Percentiles rank a stretch among this genome's conserved stretches.
phyloP scores from a whole-genome alignment of 2,329 filamentous ascomycete species.

The Fusarium aywerte region DNA sequence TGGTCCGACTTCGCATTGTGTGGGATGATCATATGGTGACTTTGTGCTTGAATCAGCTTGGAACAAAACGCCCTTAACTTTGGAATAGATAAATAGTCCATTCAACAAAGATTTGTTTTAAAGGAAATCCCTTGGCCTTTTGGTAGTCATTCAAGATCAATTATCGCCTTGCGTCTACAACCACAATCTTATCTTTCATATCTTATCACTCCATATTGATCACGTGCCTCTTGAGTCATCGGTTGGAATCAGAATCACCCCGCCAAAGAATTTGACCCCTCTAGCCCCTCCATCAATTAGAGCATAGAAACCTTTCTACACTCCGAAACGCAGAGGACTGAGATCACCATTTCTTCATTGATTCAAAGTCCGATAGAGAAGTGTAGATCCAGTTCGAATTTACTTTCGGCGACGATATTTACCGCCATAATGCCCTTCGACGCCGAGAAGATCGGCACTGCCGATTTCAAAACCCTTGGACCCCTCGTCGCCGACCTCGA shows the following conservation, averaged over 20 bases:
- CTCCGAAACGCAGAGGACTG: conserved; percentile 5
- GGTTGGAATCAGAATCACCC: conserved; percentile 26
- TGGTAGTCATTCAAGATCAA: neutral
- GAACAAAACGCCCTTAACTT: fast-evolving
- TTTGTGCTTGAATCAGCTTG: neutral
- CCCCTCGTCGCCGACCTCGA: conserved; percentile 80
- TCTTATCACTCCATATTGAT: conserved; percentile 2
- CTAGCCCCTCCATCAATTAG: conserved; percentile 44
- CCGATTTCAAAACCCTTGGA: conserved; percentile 83
- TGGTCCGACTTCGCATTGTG: neutral
- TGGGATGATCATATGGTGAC: neutral
- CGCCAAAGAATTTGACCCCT: conserved; percentile 45
- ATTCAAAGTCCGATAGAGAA: neutral
- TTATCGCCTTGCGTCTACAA: neutral
- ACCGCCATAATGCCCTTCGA: conserved; percentile 45
- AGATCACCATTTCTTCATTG: neutral
- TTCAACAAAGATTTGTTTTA: fast-evolving
- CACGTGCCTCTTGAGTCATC: conserved; percentile 43
- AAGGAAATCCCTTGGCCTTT: neutral
- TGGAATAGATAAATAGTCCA: neutral
- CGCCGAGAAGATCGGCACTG: conserved; percentile 43
- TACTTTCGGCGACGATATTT: neutral
- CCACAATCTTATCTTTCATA: neutral
- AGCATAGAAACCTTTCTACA: conserved; percentile 35
- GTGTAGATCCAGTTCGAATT: neutral